Evolutionary conservation across 2,329 filamentous ascomycete species (phyloP), one percentile per base, ranked within the genome.

Genomic region (Lachnellula subtilissima): DNA sequence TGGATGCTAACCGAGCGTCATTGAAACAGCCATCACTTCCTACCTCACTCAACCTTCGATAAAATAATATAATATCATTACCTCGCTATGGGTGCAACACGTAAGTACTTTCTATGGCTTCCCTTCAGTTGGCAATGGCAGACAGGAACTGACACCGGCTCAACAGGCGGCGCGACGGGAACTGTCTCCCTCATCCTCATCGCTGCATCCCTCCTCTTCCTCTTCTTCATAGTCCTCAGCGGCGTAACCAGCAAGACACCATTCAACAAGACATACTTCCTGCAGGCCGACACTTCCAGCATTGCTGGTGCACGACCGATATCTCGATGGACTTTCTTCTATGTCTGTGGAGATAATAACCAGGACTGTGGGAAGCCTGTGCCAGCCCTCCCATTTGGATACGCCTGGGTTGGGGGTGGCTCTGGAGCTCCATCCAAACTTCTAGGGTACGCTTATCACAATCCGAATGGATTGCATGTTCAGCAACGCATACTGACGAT

Each of bases 311-410:
- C 90, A 15, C 58, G 86, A 52, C 60, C 78, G 50, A 65, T 80
- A 17, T 86, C 90, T 12, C 86, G 93, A 75, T 97, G 93, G 93
- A 95, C 91, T 37, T 96, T 88, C 75, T 94, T 95, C 78, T 86
- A 89, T 71, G 78, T 95, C 59, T 96, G 92, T 75, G 83, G 85
- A 52, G 76, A 76, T 32, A 75, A 75, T 59, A 82, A 85, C 69
- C 77, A 76, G 51, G 74, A 88, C 73, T 97, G 91, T 74, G 81
- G 84, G 58, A 67, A 67, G 1, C 72, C 82, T 2, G 79, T 83
- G 17, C 78, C 85, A 19, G 87, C 85, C 72, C 66, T 87, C 70
- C 74, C 90, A 74, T 69, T 94, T 78, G 78, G 89, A 79, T 88
- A 86, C 72, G 94, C 82, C 37, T 86, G 83, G 84, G 67, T 86